Percentiles rank a stretch among this genome's conserved stretches.
Conservation (phyloP, 257 asterid species). For the Anisodus acutangulus region DNA sequence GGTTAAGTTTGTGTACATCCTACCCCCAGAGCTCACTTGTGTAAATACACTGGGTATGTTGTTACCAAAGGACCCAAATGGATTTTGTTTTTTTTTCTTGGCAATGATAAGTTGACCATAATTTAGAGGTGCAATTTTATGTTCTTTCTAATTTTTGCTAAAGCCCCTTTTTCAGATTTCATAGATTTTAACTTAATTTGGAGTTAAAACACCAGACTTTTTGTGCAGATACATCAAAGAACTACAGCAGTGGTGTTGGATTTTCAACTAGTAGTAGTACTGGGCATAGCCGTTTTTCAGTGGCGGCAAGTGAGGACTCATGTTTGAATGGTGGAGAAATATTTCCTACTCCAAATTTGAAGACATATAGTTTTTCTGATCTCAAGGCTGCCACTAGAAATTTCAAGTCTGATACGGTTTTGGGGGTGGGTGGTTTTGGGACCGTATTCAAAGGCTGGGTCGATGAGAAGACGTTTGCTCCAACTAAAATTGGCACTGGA, state of each 20-base stretch:
- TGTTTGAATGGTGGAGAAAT: conserved; percentile 45
- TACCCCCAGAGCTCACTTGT: too few relatives aligned
- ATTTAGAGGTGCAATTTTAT: background rate
- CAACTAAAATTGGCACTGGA: conserved; percentile 47
- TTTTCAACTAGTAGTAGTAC: conserved; percentile 45
- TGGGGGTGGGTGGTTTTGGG: conserved; percentile 62
- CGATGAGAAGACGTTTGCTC: conserved; percentile 49
- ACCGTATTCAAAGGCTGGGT: conserved; percentile 63
- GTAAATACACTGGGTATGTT: too few relatives aligned
- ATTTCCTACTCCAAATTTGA: conserved; percentile 42
- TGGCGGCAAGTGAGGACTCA: conserved; percentile 43
- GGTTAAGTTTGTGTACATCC: too few relatives aligned
- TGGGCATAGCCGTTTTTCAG: conserved; percentile 51
- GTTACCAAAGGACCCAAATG: background rate
- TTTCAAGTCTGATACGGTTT: conserved; percentile 50
- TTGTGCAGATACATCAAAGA: conserved; percentile 57
- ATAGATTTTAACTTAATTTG: background rate
- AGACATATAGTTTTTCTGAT: conserved; percentile 44
- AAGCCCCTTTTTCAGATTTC: background rate
- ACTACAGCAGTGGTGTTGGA: conserved; percentile 44
- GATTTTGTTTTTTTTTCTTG: background rate
- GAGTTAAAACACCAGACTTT: conserved; percentile 24
- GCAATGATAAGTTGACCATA: background rate
- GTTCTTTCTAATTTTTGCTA: background rate
- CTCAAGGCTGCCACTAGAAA: conserved; percentile 49